Evolutionary conservation across 2,329 filamentous ascomycete species (phyloP).

Genomic region (Colletotrichum zoysiae): DNA sequence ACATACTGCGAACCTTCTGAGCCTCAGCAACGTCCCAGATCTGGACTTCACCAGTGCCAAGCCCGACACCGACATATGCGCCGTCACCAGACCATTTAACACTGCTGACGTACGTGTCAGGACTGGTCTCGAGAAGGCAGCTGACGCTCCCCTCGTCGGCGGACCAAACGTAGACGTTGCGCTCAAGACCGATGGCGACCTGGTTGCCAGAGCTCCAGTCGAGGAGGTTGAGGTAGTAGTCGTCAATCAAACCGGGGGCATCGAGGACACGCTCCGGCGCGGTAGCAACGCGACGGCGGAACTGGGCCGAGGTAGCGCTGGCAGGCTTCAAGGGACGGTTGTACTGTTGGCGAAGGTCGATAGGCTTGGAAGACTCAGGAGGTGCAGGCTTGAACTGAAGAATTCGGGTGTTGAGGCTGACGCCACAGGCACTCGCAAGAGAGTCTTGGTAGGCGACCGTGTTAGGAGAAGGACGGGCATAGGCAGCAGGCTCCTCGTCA

Average conservation of each 20-base stretch:
- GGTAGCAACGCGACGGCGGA: constrained; percentile 91
- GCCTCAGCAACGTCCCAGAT: constrained; percentile 99
- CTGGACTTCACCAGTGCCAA: constrained; percentile 95
- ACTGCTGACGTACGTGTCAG: constrained; percentile 96
- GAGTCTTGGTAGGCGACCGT: constrained; percentile 93
- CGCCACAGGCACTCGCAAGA: constrained; percentile 89
- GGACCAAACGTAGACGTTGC: constrained; percentile 98
- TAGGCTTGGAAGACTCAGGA: constrained; percentile 98
- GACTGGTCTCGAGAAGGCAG: constrained; percentile 86
- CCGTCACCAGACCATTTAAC: constrained; percentile 99
- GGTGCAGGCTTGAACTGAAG: constrained; percentile 98
- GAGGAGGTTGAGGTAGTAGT: constrained; percentile 98
- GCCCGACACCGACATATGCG: constrained; percentile 94
- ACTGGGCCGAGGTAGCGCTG: constrained; percentile 81
- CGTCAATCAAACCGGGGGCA: constrained; percentile 94
- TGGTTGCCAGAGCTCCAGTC: constrained; percentile 99
- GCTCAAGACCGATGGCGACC: constrained; percentile 96
- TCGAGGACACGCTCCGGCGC: constrained; percentile 96
- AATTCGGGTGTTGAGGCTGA: constrained; percentile 93
- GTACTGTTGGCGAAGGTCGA: constrained; percentile 97
- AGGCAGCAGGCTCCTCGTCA: constrained; percentile 76
- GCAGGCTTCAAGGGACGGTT: constrained; percentile 92
- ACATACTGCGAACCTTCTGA: constrained; percentile 97
- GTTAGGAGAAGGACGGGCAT: constrained; percentile 86
- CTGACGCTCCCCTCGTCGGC: constrained; percentile 91